These are phyloP conservation scores for Trametes coccinea DNA, from an alignment of 768 basidiomycete genomes.

Conservation along the genomic window DNA sequence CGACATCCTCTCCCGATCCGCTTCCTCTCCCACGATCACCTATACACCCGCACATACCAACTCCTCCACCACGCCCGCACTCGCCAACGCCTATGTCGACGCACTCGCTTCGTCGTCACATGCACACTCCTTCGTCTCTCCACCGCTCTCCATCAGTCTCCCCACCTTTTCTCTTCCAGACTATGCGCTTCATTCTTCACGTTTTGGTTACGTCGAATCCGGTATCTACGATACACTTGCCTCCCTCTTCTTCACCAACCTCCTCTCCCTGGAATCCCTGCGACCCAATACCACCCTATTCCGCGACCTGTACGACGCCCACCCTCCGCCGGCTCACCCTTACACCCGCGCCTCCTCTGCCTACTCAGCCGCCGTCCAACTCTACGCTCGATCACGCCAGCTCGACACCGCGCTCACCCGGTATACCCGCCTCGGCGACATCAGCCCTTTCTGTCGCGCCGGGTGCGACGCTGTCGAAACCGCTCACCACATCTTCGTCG, in stretches of 20 bases:
- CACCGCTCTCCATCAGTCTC: too few species aligned
- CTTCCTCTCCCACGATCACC: not conserved
- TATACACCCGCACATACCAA: too few species aligned
- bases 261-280: not conserved
- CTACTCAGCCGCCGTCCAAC: not conserved
- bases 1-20: not conserved
- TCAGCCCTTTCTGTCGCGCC: not conserved
- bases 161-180: too few species aligned
- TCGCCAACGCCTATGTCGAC: too few species aligned
- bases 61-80: too few species aligned
- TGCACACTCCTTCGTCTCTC: too few species aligned
- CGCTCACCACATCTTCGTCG: not conserved
- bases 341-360: not conserved
- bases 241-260: too few species aligned
- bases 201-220: too few species aligned
- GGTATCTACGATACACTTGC: too few species aligned
- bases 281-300: not conserved
- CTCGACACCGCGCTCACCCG: not conserved
- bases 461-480: not conserved
- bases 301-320: not conserved
- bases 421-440: not conserved
- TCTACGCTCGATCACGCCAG: not conserved
- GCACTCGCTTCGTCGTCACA: too few species aligned
- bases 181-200: too few species aligned
- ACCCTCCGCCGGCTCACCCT: not conserved